Percentiles rank a stretch among this genome's conserved stretches.
These are phyloP conservation scores for Coemansia sp. DNA, from an alignment of 192 early-diverging fungal species.

Conservation along the genomic window DNA sequence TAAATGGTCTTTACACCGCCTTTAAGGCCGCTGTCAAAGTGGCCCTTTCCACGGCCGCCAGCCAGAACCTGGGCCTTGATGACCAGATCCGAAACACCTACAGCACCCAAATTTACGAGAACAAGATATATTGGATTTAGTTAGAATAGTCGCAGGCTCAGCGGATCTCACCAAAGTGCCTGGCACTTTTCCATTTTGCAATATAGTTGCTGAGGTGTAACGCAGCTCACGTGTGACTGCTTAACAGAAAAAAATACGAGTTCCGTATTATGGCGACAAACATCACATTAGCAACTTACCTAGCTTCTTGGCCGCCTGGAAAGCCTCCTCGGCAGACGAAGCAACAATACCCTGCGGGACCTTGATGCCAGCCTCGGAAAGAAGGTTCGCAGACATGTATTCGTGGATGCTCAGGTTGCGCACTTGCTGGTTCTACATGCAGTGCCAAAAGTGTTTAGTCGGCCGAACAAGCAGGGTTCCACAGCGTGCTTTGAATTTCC, in stretches of 20 bases:
- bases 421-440: slow-evolving; percentile 27
- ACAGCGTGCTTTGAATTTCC: slow-evolving; percentile 1
- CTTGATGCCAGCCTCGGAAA: slow-evolving; percentile 89
- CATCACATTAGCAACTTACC: slow-evolving; percentile 46
- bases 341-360: slow-evolving; percentile 88
- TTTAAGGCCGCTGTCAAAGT: slow-evolving; percentile 92
- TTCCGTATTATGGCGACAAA: not conserved
- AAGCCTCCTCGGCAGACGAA: slow-evolving; percentile 84
- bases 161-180: too few relatives aligned
- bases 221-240: slow-evolving; percentile 5
- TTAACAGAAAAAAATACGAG: not conserved
- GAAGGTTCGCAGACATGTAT: slow-evolving; percentile 90
- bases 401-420: slow-evolving; percentile 97
- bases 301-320: slow-evolving; percentile 76
- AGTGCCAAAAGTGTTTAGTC: slow-evolving; percentile 2
- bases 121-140: too few relatives aligned
- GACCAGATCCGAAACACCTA: slow-evolving; percentile 68
- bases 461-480: not conserved
- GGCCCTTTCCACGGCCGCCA: slow-evolving; percentile 98
- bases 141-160: too few relatives aligned
- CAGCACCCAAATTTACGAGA: not conserved
- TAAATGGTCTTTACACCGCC: slow-evolving; percentile 93
- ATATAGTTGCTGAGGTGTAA: not conserved
- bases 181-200: not conserved
- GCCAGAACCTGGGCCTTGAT: slow-evolving; percentile 93